Conservation (phyloP, 441 rosid species). For the Oxalis stricta region DNA sequence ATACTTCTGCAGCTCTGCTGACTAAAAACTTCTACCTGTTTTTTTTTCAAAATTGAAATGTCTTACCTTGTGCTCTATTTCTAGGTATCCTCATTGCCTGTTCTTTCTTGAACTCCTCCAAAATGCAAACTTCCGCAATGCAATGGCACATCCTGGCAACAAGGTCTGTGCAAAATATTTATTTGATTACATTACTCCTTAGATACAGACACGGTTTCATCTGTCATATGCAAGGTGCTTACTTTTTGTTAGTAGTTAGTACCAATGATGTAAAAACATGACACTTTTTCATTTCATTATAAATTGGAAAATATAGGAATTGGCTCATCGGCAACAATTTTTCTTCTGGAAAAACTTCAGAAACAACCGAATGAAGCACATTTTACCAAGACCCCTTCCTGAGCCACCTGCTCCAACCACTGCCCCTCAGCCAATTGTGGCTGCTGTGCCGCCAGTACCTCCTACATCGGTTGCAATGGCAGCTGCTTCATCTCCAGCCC, state of each 20-base stretch:
- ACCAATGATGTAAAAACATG: not conserved
- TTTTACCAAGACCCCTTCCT: slow-evolving; percentile 81
- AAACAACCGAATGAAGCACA: slow-evolving; percentile 85
- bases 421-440: slow-evolving; percentile 28
- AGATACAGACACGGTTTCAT: too few species aligned
- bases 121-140: slow-evolving; percentile 76
- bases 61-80: slow-evolving; percentile 15
- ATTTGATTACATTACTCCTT: not conserved
- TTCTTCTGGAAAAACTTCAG: slow-evolving; percentile 93
- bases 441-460: slow-evolving; percentile 29
- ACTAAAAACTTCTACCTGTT: too few species aligned
- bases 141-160: slow-evolving; percentile 96
- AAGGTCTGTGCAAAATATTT: slow-evolving; percentile 39
- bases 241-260: not conserved
- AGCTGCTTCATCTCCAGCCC: slow-evolving; percentile 41
- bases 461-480: slow-evolving; percentile 27
- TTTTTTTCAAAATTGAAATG: too few species aligned
- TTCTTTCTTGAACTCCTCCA: slow-evolving; percentile 89
- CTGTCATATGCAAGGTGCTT: not conserved
- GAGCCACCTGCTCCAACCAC: slow-evolving; percentile 40
- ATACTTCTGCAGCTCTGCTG: too few species aligned
- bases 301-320: slow-evolving; percentile 25
- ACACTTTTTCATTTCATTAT: slow-evolving; percentile 1
- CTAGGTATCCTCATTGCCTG: slow-evolving; percentile 94
- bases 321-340: slow-evolving; percentile 92